Conservation (phyloP, 1,139 yeast species). For the Blastobotrys arbuscula region DNA sequence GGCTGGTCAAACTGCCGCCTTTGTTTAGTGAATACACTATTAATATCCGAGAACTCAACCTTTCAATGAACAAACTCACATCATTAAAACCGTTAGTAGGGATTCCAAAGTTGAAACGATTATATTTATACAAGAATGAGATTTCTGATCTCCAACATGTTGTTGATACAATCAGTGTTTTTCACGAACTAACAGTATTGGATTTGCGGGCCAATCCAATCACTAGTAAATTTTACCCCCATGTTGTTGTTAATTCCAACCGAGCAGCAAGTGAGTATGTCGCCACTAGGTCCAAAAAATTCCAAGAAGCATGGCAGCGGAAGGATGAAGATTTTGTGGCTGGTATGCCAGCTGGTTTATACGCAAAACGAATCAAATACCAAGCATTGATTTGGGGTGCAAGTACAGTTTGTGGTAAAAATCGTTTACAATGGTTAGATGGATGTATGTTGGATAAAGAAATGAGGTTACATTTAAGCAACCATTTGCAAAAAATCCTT, state of each 20-base stretch:
- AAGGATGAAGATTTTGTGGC: constrained; percentile 19
- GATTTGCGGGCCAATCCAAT: constrained; percentile 34
- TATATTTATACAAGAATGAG: constrained; percentile 30
- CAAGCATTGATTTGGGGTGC: constrained; percentile 20
- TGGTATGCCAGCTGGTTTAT: not conserved
- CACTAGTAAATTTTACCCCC: constrained; percentile 28
- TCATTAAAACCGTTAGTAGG: constrained; percentile 26
- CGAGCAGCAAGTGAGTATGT: constrained; percentile 17
- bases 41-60: constrained; percentile 33
- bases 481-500: not conserved
- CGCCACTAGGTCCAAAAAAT: constrained; percentile 16
- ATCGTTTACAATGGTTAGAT: constrained; percentile 22
- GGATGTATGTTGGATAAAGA: constrained; percentile 12
- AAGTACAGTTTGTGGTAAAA: constrained; percentile 6
- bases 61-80: constrained; percentile 30
- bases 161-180: constrained; percentile 22
- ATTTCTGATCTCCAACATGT: constrained; percentile 23
- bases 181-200: constrained; percentile 25
- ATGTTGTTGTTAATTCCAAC: constrained; percentile 14
- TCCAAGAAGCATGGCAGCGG: constrained; percentile 22
- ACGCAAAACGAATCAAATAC: constrained; percentile 15
- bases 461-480: not conserved
- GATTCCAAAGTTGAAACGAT: constrained; percentile 28
- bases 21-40: constrained; percentile 24
- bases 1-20: constrained; percentile 27